Conservation (phyloP, 2,329 filamentous ascomycete species). For the Pseudopyricularia cyperi region DNA sequence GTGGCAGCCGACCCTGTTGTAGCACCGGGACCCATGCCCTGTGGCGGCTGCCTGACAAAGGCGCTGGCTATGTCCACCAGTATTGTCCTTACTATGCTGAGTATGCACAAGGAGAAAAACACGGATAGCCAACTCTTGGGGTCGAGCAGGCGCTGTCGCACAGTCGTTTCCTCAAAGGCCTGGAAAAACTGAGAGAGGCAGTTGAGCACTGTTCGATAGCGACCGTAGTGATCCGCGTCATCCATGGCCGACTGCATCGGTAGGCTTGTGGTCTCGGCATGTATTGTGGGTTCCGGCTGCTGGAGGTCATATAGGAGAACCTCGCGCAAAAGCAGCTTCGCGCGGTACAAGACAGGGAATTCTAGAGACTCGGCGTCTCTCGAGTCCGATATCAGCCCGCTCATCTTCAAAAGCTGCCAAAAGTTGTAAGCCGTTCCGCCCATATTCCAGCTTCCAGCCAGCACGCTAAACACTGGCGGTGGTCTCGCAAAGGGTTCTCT, state of each 20-base stretch:
- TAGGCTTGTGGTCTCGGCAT: slow-evolving; percentile 20
- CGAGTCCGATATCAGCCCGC: slow-evolving; percentile 31
- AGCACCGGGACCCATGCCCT: slow-evolving; percentile 8
- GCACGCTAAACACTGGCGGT: slow-evolving; percentile 34
- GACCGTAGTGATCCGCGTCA: slow-evolving; percentile 32
- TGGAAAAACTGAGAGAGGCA: slow-evolving; percentile 39
- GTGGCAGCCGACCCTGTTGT: slow-evolving; percentile 19
- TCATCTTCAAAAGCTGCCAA: slow-evolving; percentile 37
- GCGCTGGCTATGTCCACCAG: slow-evolving; percentile 30
- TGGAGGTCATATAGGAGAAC: slow-evolving; percentile 39
- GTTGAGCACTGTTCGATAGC: slow-evolving; percentile 33
- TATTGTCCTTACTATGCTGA: slow-evolving; percentile 40
- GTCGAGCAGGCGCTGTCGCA: slow-evolving; percentile 22
- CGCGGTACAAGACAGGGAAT: slow-evolving; percentile 37
- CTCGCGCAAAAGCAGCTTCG: slow-evolving; percentile 42
- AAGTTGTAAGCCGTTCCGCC: slow-evolving; percentile 35
- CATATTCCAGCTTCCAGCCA: slow-evolving; percentile 39
- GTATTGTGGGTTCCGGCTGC: slow-evolving; percentile 32
- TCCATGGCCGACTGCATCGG: slow-evolving; percentile 21
- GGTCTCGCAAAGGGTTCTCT: slow-evolving; percentile 25
- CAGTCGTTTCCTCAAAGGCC: slow-evolving; percentile 33
- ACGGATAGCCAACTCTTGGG: slow-evolving; percentile 35
- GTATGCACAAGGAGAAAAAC: slow-evolving; percentile 44
- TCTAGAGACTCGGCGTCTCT: slow-evolving; percentile 33
- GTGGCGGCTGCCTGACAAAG: slow-evolving; percentile 8